phyloP scores from a whole-genome alignment of 768 basidiomycete genomes.

The Leucosporidium scottii region DNA sequence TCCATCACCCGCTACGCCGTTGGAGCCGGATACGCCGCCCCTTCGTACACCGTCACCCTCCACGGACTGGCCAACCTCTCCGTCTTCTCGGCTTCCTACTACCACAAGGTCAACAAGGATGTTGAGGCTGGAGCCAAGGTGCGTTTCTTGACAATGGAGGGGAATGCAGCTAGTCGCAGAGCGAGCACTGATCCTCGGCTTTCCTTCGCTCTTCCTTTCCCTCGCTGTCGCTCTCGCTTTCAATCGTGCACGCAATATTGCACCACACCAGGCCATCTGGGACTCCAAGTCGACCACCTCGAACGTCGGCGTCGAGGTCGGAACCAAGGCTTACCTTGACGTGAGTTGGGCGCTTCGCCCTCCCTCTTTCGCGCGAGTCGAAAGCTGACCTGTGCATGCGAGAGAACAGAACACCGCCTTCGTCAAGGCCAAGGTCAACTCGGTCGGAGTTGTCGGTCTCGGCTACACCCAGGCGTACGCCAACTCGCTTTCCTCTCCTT shows the following conservation, averaged over 20 bases:
- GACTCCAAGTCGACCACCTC: constrained; percentile 83
- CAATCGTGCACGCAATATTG: too few relatives aligned
- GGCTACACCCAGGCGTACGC: constrained; percentile 64
- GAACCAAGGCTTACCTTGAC: constrained; percentile 77
- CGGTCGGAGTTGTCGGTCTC: not conserved
- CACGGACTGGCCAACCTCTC: constrained; percentile 92
- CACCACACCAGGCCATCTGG: constrained; percentile 64
- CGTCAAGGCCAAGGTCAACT: constrained; percentile 97
- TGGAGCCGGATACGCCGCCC: constrained; percentile 89
- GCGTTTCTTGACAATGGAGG: not conserved
- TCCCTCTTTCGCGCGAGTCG: not conserved
- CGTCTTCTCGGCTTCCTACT: constrained; percentile 91
- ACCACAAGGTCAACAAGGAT: constrained; percentile 86
- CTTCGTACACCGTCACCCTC: constrained; percentile 87
- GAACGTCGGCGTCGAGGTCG: constrained; percentile 85
- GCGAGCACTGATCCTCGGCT: not conserved
- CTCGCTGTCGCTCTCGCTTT: too few relatives aligned
- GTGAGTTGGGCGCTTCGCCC: constrained; percentile 10
- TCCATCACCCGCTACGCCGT: constrained; percentile 84
- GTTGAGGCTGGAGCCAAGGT: constrained; percentile 86
- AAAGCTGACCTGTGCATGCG: not conserved
- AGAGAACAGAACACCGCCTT: constrained; percentile 55
- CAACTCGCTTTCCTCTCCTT: too few relatives aligned
- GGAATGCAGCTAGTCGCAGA: too few relatives aligned
- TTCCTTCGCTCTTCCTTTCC: too few relatives aligned